Percentiles rank a stretch among this genome's conserved stretches.
These are phyloP conservation scores for Camelina laxa DNA, from an alignment of 345 rosid species.

Conservation along the genomic window DNA sequence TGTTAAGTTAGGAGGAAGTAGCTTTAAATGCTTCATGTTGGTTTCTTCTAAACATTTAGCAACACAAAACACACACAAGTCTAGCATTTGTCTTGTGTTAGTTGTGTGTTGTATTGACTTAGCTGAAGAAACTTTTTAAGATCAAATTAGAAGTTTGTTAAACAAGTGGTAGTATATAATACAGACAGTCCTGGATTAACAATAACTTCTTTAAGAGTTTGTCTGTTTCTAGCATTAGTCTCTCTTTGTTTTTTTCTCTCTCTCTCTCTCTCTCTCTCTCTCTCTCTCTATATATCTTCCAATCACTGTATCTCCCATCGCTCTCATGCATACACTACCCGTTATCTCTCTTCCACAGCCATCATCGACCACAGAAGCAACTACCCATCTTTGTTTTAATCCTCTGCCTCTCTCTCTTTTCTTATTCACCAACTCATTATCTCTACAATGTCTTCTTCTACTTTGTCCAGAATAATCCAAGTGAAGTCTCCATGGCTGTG, in stretches of 20 bases:
- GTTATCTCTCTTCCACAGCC: slow-evolving; percentile 43
- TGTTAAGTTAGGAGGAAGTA: background rate
- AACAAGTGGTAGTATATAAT: background rate
- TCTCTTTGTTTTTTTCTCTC: background rate
- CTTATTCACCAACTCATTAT: slow-evolving; percentile 31
- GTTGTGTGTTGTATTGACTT: background rate
- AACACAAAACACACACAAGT: background rate
- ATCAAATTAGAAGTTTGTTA: background rate
- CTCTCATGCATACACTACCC: slow-evolving; percentile 47
- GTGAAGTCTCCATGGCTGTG: slow-evolving; percentile 3
- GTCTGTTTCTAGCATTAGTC: slow-evolving; percentile 40
- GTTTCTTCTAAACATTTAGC: slow-evolving; percentile 2
- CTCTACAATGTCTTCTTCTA: slow-evolving; percentile 43
- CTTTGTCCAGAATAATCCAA: slow-evolving; percentile 31
- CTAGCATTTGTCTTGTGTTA: background rate
- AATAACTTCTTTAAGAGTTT: slow-evolving; percentile 40
- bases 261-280: slow-evolving; percentile 26
- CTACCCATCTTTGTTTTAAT: slow-evolving; percentile 37
- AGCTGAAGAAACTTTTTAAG: background rate
- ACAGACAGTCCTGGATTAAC: slow-evolving; percentile 35
- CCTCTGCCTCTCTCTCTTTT: slow-evolving; percentile 37
- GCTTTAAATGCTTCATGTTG: slow-evolving; percentile 26
- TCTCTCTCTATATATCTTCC: too few species aligned
- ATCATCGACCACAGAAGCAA: slow-evolving; percentile 42
- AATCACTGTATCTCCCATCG: slow-evolving; percentile 38